Percentiles rank a stretch among this genome's conserved stretches.
Evolutionary conservation across 345 rosid genomes (phyloP).

Genomic region (Murraya koenigii): DNA sequence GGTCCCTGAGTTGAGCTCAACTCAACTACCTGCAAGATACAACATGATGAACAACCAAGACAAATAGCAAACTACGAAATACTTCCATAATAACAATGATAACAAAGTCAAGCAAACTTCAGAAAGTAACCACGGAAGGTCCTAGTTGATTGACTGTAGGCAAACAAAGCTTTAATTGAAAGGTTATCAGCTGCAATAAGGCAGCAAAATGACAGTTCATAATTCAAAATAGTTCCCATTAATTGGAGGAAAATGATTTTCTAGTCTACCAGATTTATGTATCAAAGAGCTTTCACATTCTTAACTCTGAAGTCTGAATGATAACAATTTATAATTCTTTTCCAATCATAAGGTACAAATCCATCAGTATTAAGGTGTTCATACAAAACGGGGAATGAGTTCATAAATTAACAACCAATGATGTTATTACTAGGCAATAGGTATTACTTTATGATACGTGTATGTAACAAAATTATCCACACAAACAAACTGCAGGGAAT

Average conservation of each 20-base stretch:
- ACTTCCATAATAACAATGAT: neutral
- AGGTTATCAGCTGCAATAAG: neutral
- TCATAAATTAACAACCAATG: neutral
- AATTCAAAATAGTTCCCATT: neutral
- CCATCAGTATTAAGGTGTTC: neutral
- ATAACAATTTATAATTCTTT: neutral
- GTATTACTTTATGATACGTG: neutral
- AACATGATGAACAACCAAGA: slow-evolving; percentile 15
- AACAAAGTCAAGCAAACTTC: neutral
- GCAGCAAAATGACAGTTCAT: neutral
- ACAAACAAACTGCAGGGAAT: neutral
- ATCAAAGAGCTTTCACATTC: neutral
- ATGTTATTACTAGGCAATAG: neutral
- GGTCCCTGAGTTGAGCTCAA: slow-evolving; percentile 78
- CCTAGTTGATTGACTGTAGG: neutral
- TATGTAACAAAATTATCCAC: neutral
- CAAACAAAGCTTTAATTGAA: neutral
- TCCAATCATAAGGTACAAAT: neutral
- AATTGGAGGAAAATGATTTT: neutral
- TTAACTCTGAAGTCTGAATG: neutral
- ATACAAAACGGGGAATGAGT: neutral
- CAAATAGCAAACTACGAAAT: neutral
- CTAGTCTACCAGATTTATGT: neutral
- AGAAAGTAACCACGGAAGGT: neutral
- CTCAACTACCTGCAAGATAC: slow-evolving; percentile 65